phyloP scores from a whole-genome alignment of 176 grass and related monocot genomes.

The Melocanna baccifera region DNA sequence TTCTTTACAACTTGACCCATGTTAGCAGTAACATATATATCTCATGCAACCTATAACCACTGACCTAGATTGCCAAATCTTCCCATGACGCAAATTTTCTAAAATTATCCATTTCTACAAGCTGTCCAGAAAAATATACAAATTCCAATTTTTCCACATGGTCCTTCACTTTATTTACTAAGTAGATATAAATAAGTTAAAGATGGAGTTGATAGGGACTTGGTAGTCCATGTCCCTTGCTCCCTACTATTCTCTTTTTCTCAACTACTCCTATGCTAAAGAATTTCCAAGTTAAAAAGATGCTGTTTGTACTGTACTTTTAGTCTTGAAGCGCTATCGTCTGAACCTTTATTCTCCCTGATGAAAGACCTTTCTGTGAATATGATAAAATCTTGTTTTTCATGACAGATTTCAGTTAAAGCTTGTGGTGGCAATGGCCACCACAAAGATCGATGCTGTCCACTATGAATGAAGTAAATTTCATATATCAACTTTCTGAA shows the following conservation, averaged over 20 bases:
- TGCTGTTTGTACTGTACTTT: neutral
- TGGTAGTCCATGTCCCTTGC: neutral
- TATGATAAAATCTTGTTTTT: neutral
- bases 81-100: too few species aligned
- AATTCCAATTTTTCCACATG: too few species aligned
- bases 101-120: too few species aligned
- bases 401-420: neutral
- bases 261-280: neutral
- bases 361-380: neutral
- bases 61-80: too few species aligned
- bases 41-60: too few species aligned
- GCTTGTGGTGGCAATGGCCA: neutral
- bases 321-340: neutral
- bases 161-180: neutral
- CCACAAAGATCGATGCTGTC: conserved; percentile 1
- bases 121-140: too few species aligned
- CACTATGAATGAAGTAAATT: neutral
- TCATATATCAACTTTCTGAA: neutral
- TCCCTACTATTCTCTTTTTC: neutral
- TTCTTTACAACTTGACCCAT: too few species aligned
- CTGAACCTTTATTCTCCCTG: neutral
- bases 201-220: neutral
- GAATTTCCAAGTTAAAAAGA: neutral
- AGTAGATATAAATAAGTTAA: neutral
- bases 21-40: too few species aligned